Evolutionary conservation across 306 rosid species (phyloP), one percentile per base, ranked within the genome.

Genomic region (Dalbergia cultrata): DNA sequence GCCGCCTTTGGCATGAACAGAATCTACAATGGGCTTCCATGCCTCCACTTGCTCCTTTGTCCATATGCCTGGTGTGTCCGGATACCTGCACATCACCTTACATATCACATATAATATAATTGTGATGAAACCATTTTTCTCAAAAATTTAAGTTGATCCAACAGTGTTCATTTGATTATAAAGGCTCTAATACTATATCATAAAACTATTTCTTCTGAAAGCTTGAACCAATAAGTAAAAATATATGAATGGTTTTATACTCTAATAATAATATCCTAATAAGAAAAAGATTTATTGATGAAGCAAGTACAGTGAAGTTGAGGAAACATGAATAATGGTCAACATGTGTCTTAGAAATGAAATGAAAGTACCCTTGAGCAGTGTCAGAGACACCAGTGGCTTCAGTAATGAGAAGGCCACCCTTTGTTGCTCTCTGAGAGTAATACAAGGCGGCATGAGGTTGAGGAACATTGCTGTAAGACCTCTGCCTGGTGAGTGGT

Each of bases 1-100:
- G 11, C 80, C 90, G 0, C 91, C 89, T 77, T 91, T 78, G 58
- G 89, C 89, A 67, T 91, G 95, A 65, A 89, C 91, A 16, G 90
- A 87, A 37, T 84, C 82, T 0, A 89, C 90, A 26, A 83, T 83
- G 2, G 86, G 83, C 47, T 86, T 87, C 91, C 92, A 90, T 0
- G 92, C 91, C 37, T 90, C 75, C 0, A 90, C 79, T 5, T 90
- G 95, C 56, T 89, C 87, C 52, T 76, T 82, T 0, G 87, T 86
- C 93, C 90, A 91, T 44, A 91, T 84, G 7, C 88, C 87, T 0
- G 90, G 91, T 0, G 84, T 79, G 22, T 90, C 7, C 0, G 83
- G 88, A 45, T 71, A 86, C 74, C 89, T 83, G 44, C 3, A 67
- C 18, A 84, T 6, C 31, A 26, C 31, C 17, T 6, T 4, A 5